Percentiles rank a stretch among this genome's conserved stretches.
Evolutionary conservation across 1,139 yeast genomes (phyloP).

Genomic region (Geotrichum australiense): DNA sequence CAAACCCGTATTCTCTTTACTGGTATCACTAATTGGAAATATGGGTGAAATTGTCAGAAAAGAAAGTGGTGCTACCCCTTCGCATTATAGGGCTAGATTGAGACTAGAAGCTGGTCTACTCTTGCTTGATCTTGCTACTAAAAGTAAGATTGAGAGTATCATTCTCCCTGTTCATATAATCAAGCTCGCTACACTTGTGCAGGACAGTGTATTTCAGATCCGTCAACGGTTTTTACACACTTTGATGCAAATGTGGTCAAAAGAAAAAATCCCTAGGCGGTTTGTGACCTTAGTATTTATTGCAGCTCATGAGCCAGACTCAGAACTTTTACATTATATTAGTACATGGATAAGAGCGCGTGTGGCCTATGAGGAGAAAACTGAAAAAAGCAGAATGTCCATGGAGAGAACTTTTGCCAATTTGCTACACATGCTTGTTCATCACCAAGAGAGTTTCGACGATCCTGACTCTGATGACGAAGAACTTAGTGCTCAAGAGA

Average conservation of each 20-base stretch:
- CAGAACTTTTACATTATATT: slow-evolving; percentile 43
- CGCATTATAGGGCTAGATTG: slow-evolving; percentile 49
- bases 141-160: slow-evolving; percentile 45
- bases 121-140: slow-evolving; percentile 57
- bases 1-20: slow-evolving; percentile 59
- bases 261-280: slow-evolving; percentile 52
- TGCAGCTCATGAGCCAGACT: slow-evolving; percentile 67
- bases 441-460: slow-evolving; percentile 60
- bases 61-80: slow-evolving; percentile 57
- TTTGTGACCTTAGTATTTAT: slow-evolving; percentile 65
- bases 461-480: slow-evolving; percentile 32
- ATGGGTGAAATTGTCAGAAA: slow-evolving; percentile 73
- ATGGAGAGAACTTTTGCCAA: slow-evolving; percentile 63
- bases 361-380: slow-evolving; percentile 30
- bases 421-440: slow-evolving; percentile 63
- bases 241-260: slow-evolving; percentile 48
- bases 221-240: slow-evolving; percentile 47
- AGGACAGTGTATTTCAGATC: slow-evolving; percentile 57
- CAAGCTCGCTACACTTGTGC: slow-evolving; percentile 52
- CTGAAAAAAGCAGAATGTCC: slow-evolving; percentile 25
- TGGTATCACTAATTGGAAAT: slow-evolving; percentile 60
- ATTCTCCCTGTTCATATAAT: slow-evolving; percentile 49
- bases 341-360: slow-evolving; percentile 71
- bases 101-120: slow-evolving; percentile 63
- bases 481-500: slow-evolving; percentile 21